phyloP scores from a whole-genome alignment of 2,329 filamentous ascomycete genomes.

The Aureobasidium sp. region DNA sequence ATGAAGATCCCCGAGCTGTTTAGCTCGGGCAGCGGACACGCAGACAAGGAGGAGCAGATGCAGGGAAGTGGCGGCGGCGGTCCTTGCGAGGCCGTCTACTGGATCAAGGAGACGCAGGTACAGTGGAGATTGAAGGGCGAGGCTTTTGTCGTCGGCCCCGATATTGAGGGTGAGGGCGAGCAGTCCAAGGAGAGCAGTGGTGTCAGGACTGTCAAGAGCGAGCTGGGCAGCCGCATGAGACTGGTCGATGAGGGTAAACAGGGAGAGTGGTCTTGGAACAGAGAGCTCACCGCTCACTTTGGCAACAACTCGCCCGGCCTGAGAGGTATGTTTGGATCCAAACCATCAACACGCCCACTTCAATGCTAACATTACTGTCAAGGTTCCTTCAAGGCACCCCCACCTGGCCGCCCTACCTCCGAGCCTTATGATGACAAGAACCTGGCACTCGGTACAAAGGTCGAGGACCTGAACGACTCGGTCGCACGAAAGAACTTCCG shows the following conservation, averaged over 20 bases:
- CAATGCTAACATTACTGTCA: conserved; percentile 12
- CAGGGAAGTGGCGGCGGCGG: conserved; percentile 57
- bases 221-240: conserved; percentile 59
- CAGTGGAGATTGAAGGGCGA: conserved; percentile 82
- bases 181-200: conserved; percentile 49
- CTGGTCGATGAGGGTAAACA: conserved; percentile 39
- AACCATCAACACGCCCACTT: background rate
- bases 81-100: conserved; percentile 76
- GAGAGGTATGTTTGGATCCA: conserved; percentile 48
- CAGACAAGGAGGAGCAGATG: conserved; percentile 36
- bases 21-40: conserved; percentile 41
- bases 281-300: conserved; percentile 79
- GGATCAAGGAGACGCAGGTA: conserved; percentile 61
- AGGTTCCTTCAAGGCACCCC: conserved; percentile 59
- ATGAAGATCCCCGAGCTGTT: conserved; percentile 70
- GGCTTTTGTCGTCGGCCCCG: conserved; percentile 67
- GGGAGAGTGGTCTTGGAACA: conserved; percentile 65
- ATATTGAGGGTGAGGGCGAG: conserved; percentile 49
- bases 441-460: conserved; percentile 52
- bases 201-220: conserved; percentile 52
- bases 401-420: conserved; percentile 40
- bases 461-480: conserved; percentile 63
- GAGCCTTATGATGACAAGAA: conserved; percentile 39
- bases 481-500: conserved; percentile 70
- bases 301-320: conserved; percentile 78